Percentiles rank a stretch among this genome's conserved stretches.
Evolutionary conservation across 805 yeast species (phyloP).

Genomic region (Kazachstania psychrophila): DNA sequence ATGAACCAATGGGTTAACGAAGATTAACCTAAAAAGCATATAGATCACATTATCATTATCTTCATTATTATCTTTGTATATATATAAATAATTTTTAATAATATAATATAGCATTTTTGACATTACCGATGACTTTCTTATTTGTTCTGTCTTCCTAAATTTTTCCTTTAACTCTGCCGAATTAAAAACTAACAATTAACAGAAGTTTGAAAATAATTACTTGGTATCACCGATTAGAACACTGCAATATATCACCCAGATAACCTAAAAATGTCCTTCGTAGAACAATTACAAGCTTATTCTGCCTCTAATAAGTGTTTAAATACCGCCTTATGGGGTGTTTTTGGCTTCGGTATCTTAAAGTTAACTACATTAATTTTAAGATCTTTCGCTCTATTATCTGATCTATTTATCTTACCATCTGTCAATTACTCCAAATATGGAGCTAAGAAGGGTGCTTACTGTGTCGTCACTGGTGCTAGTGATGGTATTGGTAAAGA

Average conservation of each 20-base stretch:
- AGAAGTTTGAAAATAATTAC: no score
- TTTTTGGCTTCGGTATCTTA: constrained; percentile 52
- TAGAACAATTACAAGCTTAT: constrained; percentile 18
- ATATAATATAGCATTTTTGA: no score
- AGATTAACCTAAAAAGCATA: constrained; percentile 27
- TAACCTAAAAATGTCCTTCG: constrained; percentile 16
- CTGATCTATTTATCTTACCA: constrained; percentile 58
- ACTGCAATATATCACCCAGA: no score
- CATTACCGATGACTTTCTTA: no score
- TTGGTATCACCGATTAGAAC: no score
- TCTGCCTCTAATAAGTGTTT: constrained; percentile 16
- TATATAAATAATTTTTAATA: no score
- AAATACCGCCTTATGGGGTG: constrained; percentile 29
- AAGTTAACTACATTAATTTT: constrained; percentile 46
- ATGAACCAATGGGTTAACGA: constrained; percentile 55
- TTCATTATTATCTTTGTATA: no score
- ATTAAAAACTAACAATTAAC: no score
- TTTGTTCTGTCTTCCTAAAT: no score
- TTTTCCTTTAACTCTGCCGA: no score
- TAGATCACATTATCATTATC: no score
- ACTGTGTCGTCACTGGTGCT: constrained; percentile 97
- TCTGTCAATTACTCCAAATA: constrained; percentile 50
- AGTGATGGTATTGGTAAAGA: constrained; percentile 97
- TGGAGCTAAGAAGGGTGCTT: constrained; percentile 61
- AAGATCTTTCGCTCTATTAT: constrained; percentile 43